Conservation (phyloP, 2,329 filamentous ascomycete genomes). For the Trichoderma breve region DNA sequence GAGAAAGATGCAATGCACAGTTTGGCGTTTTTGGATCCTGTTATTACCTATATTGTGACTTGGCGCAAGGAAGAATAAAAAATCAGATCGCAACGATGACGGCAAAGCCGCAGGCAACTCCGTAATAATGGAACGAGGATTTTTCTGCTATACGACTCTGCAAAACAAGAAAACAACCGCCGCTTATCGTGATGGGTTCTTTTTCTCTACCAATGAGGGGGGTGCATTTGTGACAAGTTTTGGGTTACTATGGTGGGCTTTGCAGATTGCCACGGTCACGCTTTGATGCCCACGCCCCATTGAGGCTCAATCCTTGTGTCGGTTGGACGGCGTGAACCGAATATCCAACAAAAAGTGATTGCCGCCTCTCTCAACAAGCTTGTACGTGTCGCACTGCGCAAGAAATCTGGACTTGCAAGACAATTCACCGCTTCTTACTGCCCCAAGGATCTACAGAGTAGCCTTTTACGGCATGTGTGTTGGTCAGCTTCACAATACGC, state of each 20-base stretch:
- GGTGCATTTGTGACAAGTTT: neutral
- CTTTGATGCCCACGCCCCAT: neutral
- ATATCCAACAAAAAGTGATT: neutral
- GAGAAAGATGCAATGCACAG: slow-evolving; percentile 29
- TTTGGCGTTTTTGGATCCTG: slow-evolving; percentile 34
- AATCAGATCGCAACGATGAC: slow-evolving; percentile 15
- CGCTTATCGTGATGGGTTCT: neutral
- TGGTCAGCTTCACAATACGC: neutral
- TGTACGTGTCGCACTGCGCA: neutral
- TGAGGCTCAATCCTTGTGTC: neutral
- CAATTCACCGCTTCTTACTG: slow-evolving; percentile 3
- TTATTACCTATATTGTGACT: slow-evolving; percentile 23
- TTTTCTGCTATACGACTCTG: neutral
- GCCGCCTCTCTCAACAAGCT: neutral
- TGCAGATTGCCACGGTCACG: neutral
- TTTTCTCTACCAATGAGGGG: neutral
- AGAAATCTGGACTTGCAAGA: neutral
- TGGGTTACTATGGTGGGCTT: no score
- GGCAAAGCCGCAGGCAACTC: neutral
- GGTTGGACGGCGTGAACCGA: neutral
- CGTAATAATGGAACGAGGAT: slow-evolving; percentile 11
- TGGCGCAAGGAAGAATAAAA: slow-evolving; percentile 30
- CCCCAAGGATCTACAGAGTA: neutral
- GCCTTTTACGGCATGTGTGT: neutral
- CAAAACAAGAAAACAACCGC: neutral